phyloP scores from a whole-genome alignment of 257 asterid species.

The Linaria vulgaris region DNA sequence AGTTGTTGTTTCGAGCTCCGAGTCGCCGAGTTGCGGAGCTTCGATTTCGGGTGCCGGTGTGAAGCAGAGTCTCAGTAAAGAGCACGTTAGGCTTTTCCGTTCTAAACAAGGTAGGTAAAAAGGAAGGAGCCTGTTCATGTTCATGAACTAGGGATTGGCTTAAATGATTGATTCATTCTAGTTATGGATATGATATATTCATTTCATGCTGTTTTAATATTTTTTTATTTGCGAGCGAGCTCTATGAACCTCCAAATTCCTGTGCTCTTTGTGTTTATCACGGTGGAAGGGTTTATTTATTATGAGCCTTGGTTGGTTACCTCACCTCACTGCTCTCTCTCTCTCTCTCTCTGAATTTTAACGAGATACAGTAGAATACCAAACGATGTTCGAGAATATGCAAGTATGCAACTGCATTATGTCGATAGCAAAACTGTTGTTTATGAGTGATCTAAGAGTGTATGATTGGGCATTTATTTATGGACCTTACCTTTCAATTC shows the following conservation, averaged over 20 bases:
- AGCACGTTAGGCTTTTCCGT: constrained; percentile 45
- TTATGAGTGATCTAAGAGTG: constrained; percentile 16
- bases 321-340: too few species aligned
- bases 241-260: too few species aligned
- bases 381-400: constrained; percentile 14
- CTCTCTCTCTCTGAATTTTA: neutral
- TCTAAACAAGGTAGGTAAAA: constrained; percentile 80
- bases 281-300: too few species aligned
- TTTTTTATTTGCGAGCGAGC: too few species aligned
- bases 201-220: too few species aligned
- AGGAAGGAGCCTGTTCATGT: too few species aligned
- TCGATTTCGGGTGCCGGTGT: constrained; percentile 39
- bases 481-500: constrained; percentile 8
- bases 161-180: too few species aligned
- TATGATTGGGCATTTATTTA: constrained; percentile 21
- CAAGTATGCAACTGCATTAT: constrained; percentile 10
- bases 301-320: too few species aligned
- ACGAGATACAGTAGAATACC: constrained; percentile 3
- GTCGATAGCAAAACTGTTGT: constrained; percentile 9
- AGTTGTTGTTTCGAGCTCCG: constrained; percentile 49
- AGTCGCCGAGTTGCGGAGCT: constrained; percentile 48
- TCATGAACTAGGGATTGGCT: too few species aligned
- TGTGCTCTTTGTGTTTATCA: too few species aligned
- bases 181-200: too few species aligned
- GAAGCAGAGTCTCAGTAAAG: constrained; percentile 51